Base-by-base conservation (phyloP, 495 filamentous ascomycete genomes). In the Xylaria cubensis region DNA sequence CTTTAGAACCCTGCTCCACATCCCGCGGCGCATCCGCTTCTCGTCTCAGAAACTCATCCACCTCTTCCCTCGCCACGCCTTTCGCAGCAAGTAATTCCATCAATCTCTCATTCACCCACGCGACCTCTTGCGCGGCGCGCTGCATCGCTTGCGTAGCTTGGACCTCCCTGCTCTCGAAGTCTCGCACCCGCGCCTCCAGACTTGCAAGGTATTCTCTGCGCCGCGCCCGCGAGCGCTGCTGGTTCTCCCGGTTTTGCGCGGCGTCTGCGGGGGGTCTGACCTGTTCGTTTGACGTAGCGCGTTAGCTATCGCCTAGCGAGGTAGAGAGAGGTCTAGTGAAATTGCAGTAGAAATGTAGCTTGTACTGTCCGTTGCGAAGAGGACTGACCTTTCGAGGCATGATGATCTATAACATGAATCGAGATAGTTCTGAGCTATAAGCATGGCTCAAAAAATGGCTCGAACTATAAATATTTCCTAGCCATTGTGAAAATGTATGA, bases 201-300 rank as follows among this genome's bases (percentile, higher is more conserved):
- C 46, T 32, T 50, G 70, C 48, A 36, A 75, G 10, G 41, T 73
- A 55, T 29, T 46, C 73, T 42, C 42, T 69, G 10, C 67, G 55
- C 58, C 73, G 71, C 9, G 73, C 73, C 2, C 73, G 59, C 21
- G 65, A 68, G 61, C 71, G 71, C 39, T 67, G 70, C 51, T 75
- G 73, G 71, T 70, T 75, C 32, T 70, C 58, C 5, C 73, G 65
- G 70, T 72, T 72, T 29, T 67, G 70, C 6, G 53, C 62, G 6
- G 39, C 4, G 51, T 72, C 29, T 1, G 70, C 51, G 1, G 69
- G 46, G 3, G 21, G 6, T 21, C 69, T 65, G 69, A 71, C 50
- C 69, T 42, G 13, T 42, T 24, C 9, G 13, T 50, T 21, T 24
- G 50, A 13, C 50, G 7, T 8, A 24, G 10, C 9, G 12, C 15